Evolutionary conservation across 192 early-diverging fungal species (phyloP).

Genomic region (Paraglomus occultum): DNA sequence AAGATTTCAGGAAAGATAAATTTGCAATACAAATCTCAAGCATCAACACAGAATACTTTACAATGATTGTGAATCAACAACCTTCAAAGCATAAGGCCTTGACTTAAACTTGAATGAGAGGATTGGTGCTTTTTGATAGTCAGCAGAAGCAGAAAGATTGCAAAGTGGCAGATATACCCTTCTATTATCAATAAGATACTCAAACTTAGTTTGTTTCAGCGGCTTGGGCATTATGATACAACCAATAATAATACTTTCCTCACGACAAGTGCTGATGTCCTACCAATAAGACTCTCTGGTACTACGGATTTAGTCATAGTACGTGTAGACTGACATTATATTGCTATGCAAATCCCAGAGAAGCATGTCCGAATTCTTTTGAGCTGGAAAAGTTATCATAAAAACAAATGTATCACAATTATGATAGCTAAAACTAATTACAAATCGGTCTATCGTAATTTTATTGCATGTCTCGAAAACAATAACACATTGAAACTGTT

Average conservation of each 20-base stretch:
- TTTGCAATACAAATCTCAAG: background rate
- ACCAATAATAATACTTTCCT: background rate
- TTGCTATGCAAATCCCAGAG: background rate
- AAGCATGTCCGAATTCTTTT: background rate
- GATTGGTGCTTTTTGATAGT: constrained; percentile 3
- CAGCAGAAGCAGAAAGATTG: background rate
- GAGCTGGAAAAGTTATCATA: too few relatives aligned
- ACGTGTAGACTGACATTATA: constrained; percentile 2
- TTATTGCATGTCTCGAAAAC: too few relatives aligned
- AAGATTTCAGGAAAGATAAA: background rate
- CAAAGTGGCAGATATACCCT: background rate
- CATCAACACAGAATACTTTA: background rate
- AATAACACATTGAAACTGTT: too few relatives aligned
- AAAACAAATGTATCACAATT: too few relatives aligned
- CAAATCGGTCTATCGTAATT: too few relatives aligned
- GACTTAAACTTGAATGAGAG: background rate
- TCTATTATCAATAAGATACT: background rate
- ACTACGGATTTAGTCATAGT: background rate
- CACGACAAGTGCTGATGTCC: constrained; percentile 6
- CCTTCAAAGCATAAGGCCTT: too few relatives aligned
- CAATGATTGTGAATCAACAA: background rate
- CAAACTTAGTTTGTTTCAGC: background rate
- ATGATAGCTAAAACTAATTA: too few relatives aligned
- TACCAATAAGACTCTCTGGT: background rate
- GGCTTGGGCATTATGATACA: background rate